These are phyloP conservation scores for Plenodomus tracheiphilus DNA, from an alignment of 2,329 filamentous ascomycete genomes.

Conservation along the genomic window DNA sequence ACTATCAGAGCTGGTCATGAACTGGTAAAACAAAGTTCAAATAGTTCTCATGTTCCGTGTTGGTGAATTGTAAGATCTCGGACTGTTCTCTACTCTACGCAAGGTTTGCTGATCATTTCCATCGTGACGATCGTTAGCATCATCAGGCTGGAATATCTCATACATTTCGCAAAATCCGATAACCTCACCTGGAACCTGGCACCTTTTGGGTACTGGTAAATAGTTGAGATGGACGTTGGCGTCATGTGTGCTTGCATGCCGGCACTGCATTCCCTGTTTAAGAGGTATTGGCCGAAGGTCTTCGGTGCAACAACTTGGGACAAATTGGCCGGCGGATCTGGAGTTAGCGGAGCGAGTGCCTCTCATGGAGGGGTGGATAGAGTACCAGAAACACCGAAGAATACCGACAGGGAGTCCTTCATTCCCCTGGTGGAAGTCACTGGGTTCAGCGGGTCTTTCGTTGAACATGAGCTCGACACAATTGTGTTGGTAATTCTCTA, in stretches of 20 bases:
- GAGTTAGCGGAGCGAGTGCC: neutral
- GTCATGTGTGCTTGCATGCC: slow-evolving; percentile 33
- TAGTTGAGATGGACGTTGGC: slow-evolving; percentile 31
- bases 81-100: neutral
- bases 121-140: slow-evolving; percentile 53
- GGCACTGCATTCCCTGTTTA: neutral
- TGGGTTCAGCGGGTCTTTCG: no score
- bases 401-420: neutral
- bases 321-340: neutral
- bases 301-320: neutral
- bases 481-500: no score
- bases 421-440: neutral
- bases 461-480: no score
- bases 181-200: slow-evolving; percentile 47
- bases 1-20: slow-evolving; percentile 34
- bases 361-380: neutral
- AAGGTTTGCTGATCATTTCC: neutral
- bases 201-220: slow-evolving; percentile 32
- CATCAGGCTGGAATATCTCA: slow-evolving; percentile 48
- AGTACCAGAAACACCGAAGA: neutral
- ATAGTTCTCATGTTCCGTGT: slow-evolving; percentile 45
- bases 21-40: slow-evolving; percentile 31
- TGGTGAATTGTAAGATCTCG: slow-evolving; percentile 44
- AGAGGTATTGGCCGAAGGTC: neutral
- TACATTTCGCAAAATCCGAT: slow-evolving; percentile 47